Conservation (phyloP, 1,139 yeast genomes). For the Wickerhamiella infanticola region DNA sequence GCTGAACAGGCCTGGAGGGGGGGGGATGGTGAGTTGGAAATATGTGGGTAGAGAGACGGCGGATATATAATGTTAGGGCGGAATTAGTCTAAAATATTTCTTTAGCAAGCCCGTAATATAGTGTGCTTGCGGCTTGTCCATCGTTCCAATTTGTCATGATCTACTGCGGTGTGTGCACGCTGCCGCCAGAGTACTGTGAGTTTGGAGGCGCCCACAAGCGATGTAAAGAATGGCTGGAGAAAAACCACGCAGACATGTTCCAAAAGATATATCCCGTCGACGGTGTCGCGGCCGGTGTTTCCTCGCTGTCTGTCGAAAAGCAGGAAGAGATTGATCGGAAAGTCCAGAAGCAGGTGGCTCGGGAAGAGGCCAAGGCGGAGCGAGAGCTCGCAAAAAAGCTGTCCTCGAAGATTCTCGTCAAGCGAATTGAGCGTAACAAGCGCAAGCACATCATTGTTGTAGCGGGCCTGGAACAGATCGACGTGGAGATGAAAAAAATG, state of each 20-base stretch:
- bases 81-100: no score
- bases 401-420: conserved; percentile 64
- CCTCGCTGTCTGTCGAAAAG: conserved; percentile 51
- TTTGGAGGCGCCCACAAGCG: conserved; percentile 70
- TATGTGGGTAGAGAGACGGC: no score
- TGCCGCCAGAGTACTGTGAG: conserved; percentile 91
- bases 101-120: no score
- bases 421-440: conserved; percentile 81
- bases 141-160: conserved; percentile 1
- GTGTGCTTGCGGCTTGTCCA: no score
- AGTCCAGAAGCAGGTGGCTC: conserved; percentile 69
- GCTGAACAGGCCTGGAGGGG: no score
- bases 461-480: conserved; percentile 77
- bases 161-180: conserved; percentile 69
- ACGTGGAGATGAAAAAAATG: conserved; percentile 71
- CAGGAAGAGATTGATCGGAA: conserved; percentile 74
- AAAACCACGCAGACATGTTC: conserved; percentile 41
- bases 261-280: conserved; percentile 42
- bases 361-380: conserved; percentile 79
- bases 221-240: conserved; percentile 72
- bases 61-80: no score
- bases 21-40: no score
- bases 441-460: conserved; percentile 79
- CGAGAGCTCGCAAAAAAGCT: conserved; percentile 68
- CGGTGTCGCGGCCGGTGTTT: conserved; percentile 33